Evolutionary conservation across 805 yeast species (phyloP).

Genomic region (Debaryomyces hansenii): DNA sequence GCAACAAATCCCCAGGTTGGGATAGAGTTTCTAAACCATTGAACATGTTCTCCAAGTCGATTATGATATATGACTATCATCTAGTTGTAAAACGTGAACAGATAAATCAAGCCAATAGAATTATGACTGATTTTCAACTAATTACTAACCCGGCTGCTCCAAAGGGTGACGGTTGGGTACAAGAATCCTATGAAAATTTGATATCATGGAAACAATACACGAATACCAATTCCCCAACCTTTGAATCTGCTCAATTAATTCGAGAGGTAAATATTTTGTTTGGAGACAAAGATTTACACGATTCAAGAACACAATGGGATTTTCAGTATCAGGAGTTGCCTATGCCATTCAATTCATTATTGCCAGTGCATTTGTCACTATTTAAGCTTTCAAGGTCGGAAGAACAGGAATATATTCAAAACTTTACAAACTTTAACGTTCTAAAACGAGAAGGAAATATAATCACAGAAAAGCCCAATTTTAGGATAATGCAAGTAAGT

Average conservation of each 20-base stretch:
- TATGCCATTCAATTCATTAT: constrained; percentile 13
- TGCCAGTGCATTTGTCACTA: constrained; percentile 20
- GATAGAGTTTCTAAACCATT: not conserved
- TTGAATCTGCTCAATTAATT: not conserved
- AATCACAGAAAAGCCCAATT: constrained; percentile 16
- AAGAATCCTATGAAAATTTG: not conserved
- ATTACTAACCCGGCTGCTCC: not conserved
- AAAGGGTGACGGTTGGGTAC: constrained; percentile 5
- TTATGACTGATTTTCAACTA: not conserved
- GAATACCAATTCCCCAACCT: not conserved
- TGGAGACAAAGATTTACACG: constrained; percentile 28
- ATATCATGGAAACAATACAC: constrained; percentile 3
- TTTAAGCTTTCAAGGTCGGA: constrained; percentile 17
- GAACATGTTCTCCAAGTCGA: not conserved
- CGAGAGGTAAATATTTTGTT: constrained; percentile 26
- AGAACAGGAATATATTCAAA: constrained; percentile 6
- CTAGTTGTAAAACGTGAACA: not conserved
- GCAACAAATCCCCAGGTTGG: constrained; percentile 4
- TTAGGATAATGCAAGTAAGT: constrained; percentile 37
- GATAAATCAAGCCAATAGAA: not conserved
- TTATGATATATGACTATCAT: constrained; percentile 2
- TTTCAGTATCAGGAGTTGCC: constrained; percentile 12
- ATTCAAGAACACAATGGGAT: constrained; percentile 24
- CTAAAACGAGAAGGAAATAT: constrained; percentile 15
- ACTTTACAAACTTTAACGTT: constrained; percentile 8